phyloP scores from a whole-genome alignment of 2,329 filamentous ascomycete species.

The Stagonosporopsis chrysanthemi region DNA sequence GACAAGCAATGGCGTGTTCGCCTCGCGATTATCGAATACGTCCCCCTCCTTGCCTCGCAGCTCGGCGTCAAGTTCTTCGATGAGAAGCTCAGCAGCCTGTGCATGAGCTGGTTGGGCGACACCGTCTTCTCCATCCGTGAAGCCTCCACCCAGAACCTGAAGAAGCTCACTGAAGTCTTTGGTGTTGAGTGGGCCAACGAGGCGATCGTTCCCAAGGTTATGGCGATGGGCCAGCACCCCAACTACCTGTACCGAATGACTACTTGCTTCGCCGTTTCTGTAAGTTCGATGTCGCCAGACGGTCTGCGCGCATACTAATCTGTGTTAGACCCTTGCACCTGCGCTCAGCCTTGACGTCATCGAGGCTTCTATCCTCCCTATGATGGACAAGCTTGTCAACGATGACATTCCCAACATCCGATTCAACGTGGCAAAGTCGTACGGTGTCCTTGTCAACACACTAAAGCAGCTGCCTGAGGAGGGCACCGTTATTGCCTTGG shows the following conservation, averaged over 20 bases:
- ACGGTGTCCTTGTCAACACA: slow-evolving; percentile 87
- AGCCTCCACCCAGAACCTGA: slow-evolving; percentile 94
- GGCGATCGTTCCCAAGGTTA: slow-evolving; percentile 97
- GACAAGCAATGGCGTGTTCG: slow-evolving; percentile 99
- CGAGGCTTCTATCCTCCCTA: slow-evolving; percentile 89
- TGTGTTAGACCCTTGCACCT: slow-evolving; percentile 82
- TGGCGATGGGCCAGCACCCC: slow-evolving; percentile 96
- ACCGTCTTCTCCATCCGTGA: slow-evolving; percentile 99
- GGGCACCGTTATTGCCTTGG: slow-evolving; percentile 83
- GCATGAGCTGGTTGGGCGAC: slow-evolving; percentile 98
- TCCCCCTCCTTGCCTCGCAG: slow-evolving; percentile 92
- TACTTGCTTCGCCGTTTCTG: slow-evolving; percentile 98
- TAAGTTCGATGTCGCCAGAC: slow-evolving; percentile 61
- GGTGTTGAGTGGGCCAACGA: slow-evolving; percentile 97
- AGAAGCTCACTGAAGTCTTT: slow-evolving; percentile 98
- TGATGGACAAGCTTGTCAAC: slow-evolving; percentile 90
- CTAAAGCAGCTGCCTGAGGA: slow-evolving; percentile 88
- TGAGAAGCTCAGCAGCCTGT: slow-evolving; percentile 91
- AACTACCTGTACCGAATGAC: slow-evolving; percentile 99
- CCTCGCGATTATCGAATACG: slow-evolving; percentile 98
- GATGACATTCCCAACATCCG: slow-evolving; percentile 99
- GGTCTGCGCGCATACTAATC: slow-evolving; percentile 17
- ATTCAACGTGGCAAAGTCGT: slow-evolving; percentile 99
- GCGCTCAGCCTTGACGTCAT: slow-evolving; percentile 95
- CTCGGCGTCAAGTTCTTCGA: slow-evolving; percentile 98